phyloP scores from a whole-genome alignment of 2,329 filamentous ascomycete genomes.

The Trichocomaceae sp. region DNA sequence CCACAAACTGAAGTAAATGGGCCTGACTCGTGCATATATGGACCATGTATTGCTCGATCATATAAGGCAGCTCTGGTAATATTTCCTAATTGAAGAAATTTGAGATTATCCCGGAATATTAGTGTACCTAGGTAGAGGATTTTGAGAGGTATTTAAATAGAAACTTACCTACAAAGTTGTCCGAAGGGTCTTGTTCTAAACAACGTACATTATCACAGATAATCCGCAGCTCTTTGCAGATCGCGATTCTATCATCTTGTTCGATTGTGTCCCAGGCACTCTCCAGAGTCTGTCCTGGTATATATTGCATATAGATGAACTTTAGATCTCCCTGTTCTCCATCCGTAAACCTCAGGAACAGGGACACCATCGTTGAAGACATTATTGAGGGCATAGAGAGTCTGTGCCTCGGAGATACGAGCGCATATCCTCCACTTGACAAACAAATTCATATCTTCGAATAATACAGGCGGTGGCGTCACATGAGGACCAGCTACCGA shows the following conservation, averaged over 20 bases:
- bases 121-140: no score
- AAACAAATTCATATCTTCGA: neutral
- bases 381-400: neutral
- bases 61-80: conserved; percentile 4
- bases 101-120: neutral
- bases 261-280: conserved; percentile 20
- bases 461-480: conserved; percentile 12
- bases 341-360: conserved; percentile 2
- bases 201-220: conserved; percentile 17
- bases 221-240: conserved; percentile 17
- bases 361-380: conserved; percentile 19
- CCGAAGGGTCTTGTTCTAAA: conserved; percentile 17
- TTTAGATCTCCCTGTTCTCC: conserved; percentile 16
- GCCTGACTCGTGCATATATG: conserved; percentile 11
- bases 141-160: no score
- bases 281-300: conserved; percentile 24
- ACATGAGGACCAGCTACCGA: conserved; percentile 9
- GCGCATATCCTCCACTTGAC: neutral
- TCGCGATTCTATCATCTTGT: conserved; percentile 8
- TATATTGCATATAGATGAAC: conserved; percentile 31
- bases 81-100: neutral
- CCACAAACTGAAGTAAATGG: conserved; percentile 20
- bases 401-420: conserved; percentile 13
- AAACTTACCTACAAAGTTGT: conserved; percentile 20
- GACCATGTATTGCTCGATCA: neutral